Base-by-base conservation (phyloP, 768 basidiomycete genomes). In the Suillus cothurnatus region DNA sequence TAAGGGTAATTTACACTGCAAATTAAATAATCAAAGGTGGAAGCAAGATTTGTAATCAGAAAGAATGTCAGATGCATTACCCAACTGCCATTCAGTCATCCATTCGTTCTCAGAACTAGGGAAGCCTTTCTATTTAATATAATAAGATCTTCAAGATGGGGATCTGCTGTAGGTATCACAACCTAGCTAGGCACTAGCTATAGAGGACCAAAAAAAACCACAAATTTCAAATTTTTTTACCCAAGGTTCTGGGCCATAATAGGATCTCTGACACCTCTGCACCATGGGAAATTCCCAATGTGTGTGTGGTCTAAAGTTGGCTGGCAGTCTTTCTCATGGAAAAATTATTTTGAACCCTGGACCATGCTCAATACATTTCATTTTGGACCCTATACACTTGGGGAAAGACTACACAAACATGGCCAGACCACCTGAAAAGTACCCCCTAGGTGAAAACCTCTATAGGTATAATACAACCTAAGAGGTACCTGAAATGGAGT, bases 381-480 rank as follows among this genome's bases (percentile, higher is more conserved):
- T 47, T 23, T 47, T 47, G 45, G 45, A 47, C 45, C 45, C 45
- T 47, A 47, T 47, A 12, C n/a, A 23, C 45, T 47, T 47, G 45
- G 45, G 45, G n/a, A 47, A 47, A 47, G 45, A 47, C 45, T 11
- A 47, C 0, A 39, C 38, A 41, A 41, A 41, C 39, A 41, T 41
- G 45, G 11, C 45, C 45, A 12, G 45, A n/a, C 45, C 45, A 47
- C 19, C n/a, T 12, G 11, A 23, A 47, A 47, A 23, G n/a, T 7
- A 47, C n/a, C 45, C 11, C 45, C 45, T 47, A 47, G 45, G 45
- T 47, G 45, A 47, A 47, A 47, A 47, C 21, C 45, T 9, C 6
- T 45, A 45, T 45, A 45, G 21, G 85, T 52, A 38, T 38, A 38
- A 38, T 38, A 14, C 38, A 38, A 38, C 39, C 15, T 39, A 39